Evolutionary conservation across 1,139 yeast genomes (phyloP).

Genomic region (Hyphopichia buzzinii): DNA sequence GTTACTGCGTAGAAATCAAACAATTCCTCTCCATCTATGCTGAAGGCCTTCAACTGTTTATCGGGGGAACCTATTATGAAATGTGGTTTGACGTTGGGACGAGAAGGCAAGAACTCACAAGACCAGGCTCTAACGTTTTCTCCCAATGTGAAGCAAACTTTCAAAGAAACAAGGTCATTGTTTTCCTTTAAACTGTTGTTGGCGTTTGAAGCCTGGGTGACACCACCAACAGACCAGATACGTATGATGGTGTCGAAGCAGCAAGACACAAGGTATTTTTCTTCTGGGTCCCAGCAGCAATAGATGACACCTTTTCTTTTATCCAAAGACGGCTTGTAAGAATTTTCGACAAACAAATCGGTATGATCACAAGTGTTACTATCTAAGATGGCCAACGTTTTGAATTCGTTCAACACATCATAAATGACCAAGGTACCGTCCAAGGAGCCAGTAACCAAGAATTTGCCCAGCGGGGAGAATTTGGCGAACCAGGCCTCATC

Average conservation of each 20-base stretch:
- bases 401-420: constrained; percentile 58
- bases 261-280: constrained; percentile 63
- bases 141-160: constrained; percentile 39
- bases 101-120: constrained; percentile 68
- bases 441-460: constrained; percentile 72
- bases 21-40: constrained; percentile 42
- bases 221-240: constrained; percentile 59
- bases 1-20: constrained; percentile 45
- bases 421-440: constrained; percentile 67
- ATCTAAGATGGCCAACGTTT: constrained; percentile 34
- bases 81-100: constrained; percentile 35
- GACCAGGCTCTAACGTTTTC: constrained; percentile 53
- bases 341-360: constrained; percentile 24
- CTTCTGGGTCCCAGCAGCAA: constrained; percentile 73
- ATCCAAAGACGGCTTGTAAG: constrained; percentile 22
- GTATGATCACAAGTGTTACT: constrained; percentile 32
- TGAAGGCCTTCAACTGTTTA: constrained; percentile 63
- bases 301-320: constrained; percentile 59
- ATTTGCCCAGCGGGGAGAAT: constrained; percentile 76
- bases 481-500: constrained; percentile 85
- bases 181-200: not conserved
- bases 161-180: not conserved
- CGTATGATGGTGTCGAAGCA: constrained; percentile 66
- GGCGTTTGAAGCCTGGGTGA: constrained; percentile 19
- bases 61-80: constrained; percentile 81